These are phyloP conservation scores for Boletus rubropictus DNA, from an alignment of 768 basidiomycete genomes.

Conservation along the genomic window DNA sequence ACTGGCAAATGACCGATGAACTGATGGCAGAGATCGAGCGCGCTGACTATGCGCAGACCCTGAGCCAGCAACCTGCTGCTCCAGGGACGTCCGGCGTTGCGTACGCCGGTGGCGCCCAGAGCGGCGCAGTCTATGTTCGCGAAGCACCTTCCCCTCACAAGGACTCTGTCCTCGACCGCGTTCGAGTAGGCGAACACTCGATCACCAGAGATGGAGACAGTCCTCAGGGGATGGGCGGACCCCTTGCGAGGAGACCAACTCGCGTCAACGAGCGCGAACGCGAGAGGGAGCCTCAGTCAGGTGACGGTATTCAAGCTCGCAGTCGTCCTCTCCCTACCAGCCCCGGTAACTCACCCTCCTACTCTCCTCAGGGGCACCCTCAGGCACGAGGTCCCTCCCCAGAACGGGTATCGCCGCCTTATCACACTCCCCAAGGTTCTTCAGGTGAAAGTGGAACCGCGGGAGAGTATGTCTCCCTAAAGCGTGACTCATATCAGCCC, in stretches of 20 bases:
- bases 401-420: constrained; percentile 48
- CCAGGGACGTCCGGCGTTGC: constrained; percentile 39
- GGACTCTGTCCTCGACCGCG: constrained; percentile 50
- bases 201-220: constrained; percentile 52
- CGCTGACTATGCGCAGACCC: constrained; percentile 57
- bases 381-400: constrained; percentile 44
- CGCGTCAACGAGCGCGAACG: constrained; percentile 33
- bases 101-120: constrained; percentile 43
- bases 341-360: constrained; percentile 33
- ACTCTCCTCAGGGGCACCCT: constrained; percentile 38
- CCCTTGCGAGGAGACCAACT: constrained; percentile 14
- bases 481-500: constrained; percentile 41
- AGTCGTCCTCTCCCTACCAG: constrained; percentile 31
- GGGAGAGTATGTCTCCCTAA: constrained; percentile 38
- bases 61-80: constrained; percentile 39
- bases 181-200: constrained; percentile 45
- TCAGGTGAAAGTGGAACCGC: constrained; percentile 39
- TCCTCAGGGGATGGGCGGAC: constrained; percentile 24
- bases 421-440: constrained; percentile 43
- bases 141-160: constrained; percentile 40
- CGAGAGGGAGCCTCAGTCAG: constrained; percentile 38
- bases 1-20: constrained; percentile 65
- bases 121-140: constrained; percentile 32
- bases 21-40: constrained; percentile 68
- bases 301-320: constrained; percentile 21